Evolutionary conservation across 1,139 yeast genomes (phyloP).

Genomic region (Kodamaea ohmeri): DNA sequence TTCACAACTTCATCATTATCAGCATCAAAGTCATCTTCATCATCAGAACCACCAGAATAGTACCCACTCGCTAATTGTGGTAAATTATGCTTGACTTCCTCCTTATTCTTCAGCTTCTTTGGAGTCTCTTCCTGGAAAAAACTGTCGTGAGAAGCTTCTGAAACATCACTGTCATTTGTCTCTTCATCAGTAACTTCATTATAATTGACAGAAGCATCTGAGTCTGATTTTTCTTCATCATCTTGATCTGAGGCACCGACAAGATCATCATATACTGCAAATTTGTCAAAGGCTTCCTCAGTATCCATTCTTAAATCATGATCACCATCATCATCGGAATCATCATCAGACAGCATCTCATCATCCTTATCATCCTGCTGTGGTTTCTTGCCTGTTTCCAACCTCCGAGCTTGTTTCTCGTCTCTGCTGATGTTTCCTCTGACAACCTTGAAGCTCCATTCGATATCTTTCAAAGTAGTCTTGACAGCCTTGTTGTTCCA

Average conservation of each 20-base stretch:
- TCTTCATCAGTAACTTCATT: conserved; percentile 66
- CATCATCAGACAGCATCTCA: conserved; percentile 18
- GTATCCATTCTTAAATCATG: conserved; percentile 21
- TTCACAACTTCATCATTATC: conserved; percentile 63
- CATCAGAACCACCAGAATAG: conserved; percentile 74
- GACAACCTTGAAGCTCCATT: conserved; percentile 57
- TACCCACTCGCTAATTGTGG: conserved; percentile 80
- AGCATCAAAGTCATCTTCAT: conserved; percentile 45
- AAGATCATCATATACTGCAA: conserved; percentile 50
- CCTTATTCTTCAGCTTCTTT: conserved; percentile 14
- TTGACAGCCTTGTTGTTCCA: conserved; percentile 59
- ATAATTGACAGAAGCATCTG: conserved; percentile 48
- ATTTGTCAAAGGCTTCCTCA: conserved; percentile 28
- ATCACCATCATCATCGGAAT: conserved; percentile 13
- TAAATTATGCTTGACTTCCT: conserved; percentile 34
- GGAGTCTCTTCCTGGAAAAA: conserved; percentile 33
- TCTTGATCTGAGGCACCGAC: conserved; percentile 59
- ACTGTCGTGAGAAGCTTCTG: conserved; percentile 31
- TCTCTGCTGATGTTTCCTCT: conserved; percentile 55
- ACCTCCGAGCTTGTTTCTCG: conserved; percentile 35
- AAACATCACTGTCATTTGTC: conserved; percentile 24
- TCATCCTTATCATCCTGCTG: conserved; percentile 18
- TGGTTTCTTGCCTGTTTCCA: conserved; percentile 24
- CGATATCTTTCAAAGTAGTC: conserved; percentile 45
- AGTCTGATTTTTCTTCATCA: conserved; percentile 29